Evolutionary conservation across 768 basidiomycete genomes (phyloP).

Genomic region (Cystoderma amianthinum): DNA sequence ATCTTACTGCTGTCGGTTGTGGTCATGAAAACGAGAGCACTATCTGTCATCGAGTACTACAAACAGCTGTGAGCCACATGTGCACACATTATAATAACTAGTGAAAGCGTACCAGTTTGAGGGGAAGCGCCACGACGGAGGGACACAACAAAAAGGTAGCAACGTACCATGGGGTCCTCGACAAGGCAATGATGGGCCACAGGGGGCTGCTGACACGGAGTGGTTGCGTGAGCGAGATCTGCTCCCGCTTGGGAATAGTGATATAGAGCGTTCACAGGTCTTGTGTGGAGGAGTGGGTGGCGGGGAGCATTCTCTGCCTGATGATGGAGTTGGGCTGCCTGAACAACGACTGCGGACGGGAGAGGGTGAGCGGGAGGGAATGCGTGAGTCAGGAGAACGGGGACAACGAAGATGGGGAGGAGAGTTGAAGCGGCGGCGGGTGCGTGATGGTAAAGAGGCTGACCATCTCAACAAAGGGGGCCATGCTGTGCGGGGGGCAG

Average conservation of each 20-base stretch:
- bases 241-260: not conserved
- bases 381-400: slow-evolving; percentile 27
- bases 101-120: too few relatives aligned
- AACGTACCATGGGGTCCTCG: too few relatives aligned
- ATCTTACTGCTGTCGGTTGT: too few relatives aligned
- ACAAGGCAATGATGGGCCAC: too few relatives aligned
- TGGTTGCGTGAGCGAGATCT: not conserved
- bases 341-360: slow-evolving; percentile 15
- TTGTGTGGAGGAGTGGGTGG: slow-evolving; percentile 27
- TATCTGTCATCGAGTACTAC: too few relatives aligned
- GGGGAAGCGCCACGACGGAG: too few relatives aligned
- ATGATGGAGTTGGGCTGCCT: slow-evolving; percentile 23
- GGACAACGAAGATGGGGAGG: too few relatives aligned
- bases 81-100: too few relatives aligned
- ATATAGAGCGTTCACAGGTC: slow-evolving; percentile 21
- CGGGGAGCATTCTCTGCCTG: slow-evolving; percentile 24
- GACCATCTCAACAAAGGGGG: slow-evolving; percentile 15
- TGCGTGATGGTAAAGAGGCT: slow-evolving; percentile 11
- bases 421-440: slow-evolving; percentile 16
- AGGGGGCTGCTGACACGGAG: too few relatives aligned
- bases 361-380: slow-evolving; percentile 27
- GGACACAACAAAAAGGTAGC: too few relatives aligned
- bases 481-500: slow-evolving; percentile 13
- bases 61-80: too few relatives aligned
- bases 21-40: too few relatives aligned